phyloP scores from a whole-genome alignment of 108 stramenopile genomes.

The Pseudonitzschia delicatissima region DNA sequence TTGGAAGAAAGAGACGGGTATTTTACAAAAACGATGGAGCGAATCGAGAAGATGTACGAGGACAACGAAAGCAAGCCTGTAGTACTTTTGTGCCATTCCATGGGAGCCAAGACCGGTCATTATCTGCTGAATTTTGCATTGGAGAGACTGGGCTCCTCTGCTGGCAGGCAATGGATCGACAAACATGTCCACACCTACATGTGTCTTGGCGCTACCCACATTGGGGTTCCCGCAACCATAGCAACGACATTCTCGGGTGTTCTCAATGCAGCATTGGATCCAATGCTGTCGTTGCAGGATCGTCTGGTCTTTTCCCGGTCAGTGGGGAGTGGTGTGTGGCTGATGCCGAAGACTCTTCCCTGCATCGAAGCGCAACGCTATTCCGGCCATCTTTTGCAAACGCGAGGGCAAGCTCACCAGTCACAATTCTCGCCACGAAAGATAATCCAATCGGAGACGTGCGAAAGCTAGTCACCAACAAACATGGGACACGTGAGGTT shows the following conservation, averaged over 20 bases:
- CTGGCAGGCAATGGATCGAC: conserved; percentile 52
- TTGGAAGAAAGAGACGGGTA: conserved; percentile 34
- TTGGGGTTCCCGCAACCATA: conserved; percentile 31
- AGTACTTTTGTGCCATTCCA: conserved; percentile 35
- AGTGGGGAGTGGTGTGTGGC: background rate
- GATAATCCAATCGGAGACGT: too few relatives aligned
- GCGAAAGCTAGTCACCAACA: too few relatives aligned
- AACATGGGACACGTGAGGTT: too few relatives aligned
- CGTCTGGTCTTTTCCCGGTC: background rate
- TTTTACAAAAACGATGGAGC: conserved; percentile 31
- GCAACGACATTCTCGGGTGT: too few relatives aligned
- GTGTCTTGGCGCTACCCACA: conserved; percentile 59
- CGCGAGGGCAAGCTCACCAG: too few relatives aligned
- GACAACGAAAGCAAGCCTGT: conserved; percentile 27
- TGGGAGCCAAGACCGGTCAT: conserved; percentile 38
- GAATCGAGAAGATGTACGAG: conserved; percentile 34
- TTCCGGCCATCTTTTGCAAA: too few relatives aligned
- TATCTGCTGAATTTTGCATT: conserved; percentile 35
- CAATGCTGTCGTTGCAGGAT: conserved; percentile 2
- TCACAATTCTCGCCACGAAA: too few relatives aligned
- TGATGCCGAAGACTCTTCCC: background rate
- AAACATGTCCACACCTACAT: conserved; percentile 47
- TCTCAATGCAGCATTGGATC: too few relatives aligned
- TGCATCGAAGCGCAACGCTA: too few relatives aligned
- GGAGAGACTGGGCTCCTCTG: conserved; percentile 25